Conservation (phyloP, 2,329 filamentous ascomycete species). For the Simplicillium sp. region DNA sequence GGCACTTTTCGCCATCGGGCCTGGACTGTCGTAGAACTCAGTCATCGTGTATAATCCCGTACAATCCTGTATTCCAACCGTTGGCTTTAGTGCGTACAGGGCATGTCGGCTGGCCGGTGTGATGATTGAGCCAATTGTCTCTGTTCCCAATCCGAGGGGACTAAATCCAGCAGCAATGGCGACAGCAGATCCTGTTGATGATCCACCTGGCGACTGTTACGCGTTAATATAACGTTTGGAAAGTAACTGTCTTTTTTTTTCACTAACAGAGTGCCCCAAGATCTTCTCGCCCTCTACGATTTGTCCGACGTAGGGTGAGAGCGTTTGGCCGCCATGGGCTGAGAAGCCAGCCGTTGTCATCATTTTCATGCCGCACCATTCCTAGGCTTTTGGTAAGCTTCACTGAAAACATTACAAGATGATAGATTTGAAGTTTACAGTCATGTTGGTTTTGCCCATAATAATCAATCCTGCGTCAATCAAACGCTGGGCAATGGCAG, state of each 20-base stretch:
- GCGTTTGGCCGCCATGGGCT: slow-evolving; percentile 15
- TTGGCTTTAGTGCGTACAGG: slow-evolving; percentile 18
- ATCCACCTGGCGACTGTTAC: slow-evolving; percentile 18
- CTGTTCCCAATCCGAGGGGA: slow-evolving; percentile 20
- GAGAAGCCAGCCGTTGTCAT: slow-evolving; percentile 13
- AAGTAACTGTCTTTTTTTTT: neutral
- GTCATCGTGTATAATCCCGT: slow-evolving; percentile 13
- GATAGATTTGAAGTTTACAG: slow-evolving; percentile 3
- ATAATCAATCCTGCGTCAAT: slow-evolving; percentile 13
- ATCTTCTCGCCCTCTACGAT: slow-evolving; percentile 12
- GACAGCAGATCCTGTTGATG: slow-evolving; percentile 22
- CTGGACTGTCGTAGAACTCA: slow-evolving; percentile 14
- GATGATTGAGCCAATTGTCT: slow-evolving; percentile 21
- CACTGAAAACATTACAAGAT: neutral
- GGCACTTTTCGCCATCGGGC: slow-evolving; percentile 15
- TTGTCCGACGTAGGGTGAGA: slow-evolving; percentile 15
- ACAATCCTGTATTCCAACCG: slow-evolving; percentile 8
- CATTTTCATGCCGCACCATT: slow-evolving; percentile 12
- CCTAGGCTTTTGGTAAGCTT: slow-evolving; percentile 1
- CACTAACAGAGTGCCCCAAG: slow-evolving; percentile 10
- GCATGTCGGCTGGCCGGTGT: slow-evolving; percentile 11
- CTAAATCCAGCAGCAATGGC: slow-evolving; percentile 18
- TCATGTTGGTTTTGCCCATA: slow-evolving; percentile 12
- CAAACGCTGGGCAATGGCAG: slow-evolving; percentile 8
- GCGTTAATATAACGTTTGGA: neutral